Evolutionary conservation across 768 basidiomycete species (phyloP).

Genomic region (Suillus decipiens): DNA sequence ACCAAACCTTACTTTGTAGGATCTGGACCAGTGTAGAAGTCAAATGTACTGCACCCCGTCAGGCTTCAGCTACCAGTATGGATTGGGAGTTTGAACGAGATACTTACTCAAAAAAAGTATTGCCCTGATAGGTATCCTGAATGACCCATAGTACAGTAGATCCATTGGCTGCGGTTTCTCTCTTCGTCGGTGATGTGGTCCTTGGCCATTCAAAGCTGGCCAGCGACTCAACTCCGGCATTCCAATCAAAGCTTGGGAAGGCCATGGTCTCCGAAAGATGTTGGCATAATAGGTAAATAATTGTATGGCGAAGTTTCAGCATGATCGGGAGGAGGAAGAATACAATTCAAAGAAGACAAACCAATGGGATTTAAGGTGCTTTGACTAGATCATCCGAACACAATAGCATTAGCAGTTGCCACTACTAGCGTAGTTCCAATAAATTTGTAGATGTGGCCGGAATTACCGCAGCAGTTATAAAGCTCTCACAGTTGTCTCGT

Average conservation of each 20-base stretch:
- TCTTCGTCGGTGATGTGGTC: constrained; percentile 2
- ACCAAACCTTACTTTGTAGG: constrained; percentile 60
- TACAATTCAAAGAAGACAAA: background rate
- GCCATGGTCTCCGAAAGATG: constrained; percentile 17
- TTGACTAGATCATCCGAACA: background rate
- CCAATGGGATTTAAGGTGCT: background rate
- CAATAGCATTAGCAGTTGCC: background rate
- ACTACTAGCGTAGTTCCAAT: background rate
- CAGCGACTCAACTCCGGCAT: background rate
- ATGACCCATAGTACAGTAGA: constrained; percentile 65
- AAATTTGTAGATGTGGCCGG: background rate
- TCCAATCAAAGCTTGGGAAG: background rate
- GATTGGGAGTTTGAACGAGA: constrained; percentile 10
- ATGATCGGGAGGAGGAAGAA: background rate
- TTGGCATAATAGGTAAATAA: constrained; percentile 14
- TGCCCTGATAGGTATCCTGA: constrained; percentile 65
- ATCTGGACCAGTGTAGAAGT: constrained; percentile 61
- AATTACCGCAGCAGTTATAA: background rate
- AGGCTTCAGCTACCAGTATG: background rate
- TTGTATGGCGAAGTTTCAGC: background rate
- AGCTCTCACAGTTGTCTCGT: background rate
- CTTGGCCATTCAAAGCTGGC: background rate
- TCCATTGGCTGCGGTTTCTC: constrained; percentile 47
- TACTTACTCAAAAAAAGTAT: constrained; percentile 69
- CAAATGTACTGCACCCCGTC: constrained; percentile 42